phyloP scores from a whole-genome alignment of 441 rosid genomes.

The Eutrema salsugineum region DNA sequence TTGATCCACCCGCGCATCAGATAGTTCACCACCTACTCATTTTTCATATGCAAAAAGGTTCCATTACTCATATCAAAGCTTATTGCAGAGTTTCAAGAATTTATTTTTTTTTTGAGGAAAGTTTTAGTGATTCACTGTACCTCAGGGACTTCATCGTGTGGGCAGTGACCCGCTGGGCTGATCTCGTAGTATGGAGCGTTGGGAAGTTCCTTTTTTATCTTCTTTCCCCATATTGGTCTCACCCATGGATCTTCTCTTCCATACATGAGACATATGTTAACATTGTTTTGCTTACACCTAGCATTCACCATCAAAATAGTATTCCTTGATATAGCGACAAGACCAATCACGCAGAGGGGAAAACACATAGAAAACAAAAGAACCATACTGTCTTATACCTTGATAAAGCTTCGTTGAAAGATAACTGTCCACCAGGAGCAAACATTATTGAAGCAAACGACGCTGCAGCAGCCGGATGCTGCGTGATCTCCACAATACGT shows the following conservation, averaged over 20 bases:
- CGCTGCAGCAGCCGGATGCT: slow-evolving; percentile 97
- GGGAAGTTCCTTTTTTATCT: slow-evolving; percentile 68
- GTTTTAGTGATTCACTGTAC: slow-evolving; percentile 30
- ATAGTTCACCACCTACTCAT: slow-evolving; percentile 73
- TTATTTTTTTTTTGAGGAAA: not conserved
- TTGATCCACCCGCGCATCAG: slow-evolving; percentile 81
- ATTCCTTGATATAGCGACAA: not conserved
- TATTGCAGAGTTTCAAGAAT: too few relatives aligned
- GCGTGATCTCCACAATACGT: slow-evolving; percentile 67
- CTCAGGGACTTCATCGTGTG: slow-evolving; percentile 99
- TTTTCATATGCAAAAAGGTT: slow-evolving; percentile 1
- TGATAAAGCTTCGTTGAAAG: slow-evolving; percentile 72
- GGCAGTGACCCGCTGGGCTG: slow-evolving; percentile 99
- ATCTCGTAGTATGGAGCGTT: slow-evolving; percentile 86
- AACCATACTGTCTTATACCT: slow-evolving; percentile 6
- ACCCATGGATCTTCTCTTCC: slow-evolving; percentile 99
- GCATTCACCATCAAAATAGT: slow-evolving; percentile 1
- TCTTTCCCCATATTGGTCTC: slow-evolving; percentile 82
- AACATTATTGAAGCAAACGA: slow-evolving; percentile 89
- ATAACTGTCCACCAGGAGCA: slow-evolving; percentile 78
- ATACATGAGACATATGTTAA: slow-evolving; percentile 77
- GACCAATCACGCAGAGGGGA: not conserved
- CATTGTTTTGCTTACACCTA: slow-evolving; percentile 58
- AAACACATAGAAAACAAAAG: not conserved
- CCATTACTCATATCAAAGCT: not conserved